Conservation (phyloP, 208 protist genomes). For the Acanthamoeba royreba region DNA sequence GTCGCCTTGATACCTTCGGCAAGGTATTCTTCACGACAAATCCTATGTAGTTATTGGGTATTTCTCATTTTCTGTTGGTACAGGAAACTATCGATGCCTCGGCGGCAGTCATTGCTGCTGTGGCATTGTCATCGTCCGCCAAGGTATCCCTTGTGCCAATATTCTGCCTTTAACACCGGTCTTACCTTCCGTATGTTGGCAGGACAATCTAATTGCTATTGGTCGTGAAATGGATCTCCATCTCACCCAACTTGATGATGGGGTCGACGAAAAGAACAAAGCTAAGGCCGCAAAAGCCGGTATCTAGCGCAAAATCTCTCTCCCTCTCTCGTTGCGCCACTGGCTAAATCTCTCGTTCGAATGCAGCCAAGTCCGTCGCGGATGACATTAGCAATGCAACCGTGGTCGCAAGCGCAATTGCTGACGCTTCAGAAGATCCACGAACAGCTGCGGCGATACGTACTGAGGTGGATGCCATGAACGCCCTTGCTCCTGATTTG, state of each 20-base stretch:
- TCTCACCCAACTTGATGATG: constrained; percentile 18
- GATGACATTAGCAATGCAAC: constrained; percentile 18
- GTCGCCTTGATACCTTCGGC: not conserved
- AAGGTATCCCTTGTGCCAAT: too few species aligned
- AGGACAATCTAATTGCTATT: not conserved
- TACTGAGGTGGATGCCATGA: not conserved
- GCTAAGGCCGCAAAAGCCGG: not conserved
- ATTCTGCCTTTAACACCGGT: too few species aligned
- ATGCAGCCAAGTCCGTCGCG: not conserved
- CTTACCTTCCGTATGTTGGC: too few species aligned
- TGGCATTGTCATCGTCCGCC: constrained; percentile 1
- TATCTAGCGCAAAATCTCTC: too few species aligned
- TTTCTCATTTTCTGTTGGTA: not conserved
- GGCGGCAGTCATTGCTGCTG: not conserved
- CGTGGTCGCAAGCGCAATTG: not conserved
- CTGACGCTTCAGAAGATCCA: not conserved
- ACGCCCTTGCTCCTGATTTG: not conserved
- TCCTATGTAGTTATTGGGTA: not conserved
- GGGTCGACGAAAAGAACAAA: constrained; percentile 25
- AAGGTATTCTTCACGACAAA: not conserved
- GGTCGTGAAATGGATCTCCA: not conserved
- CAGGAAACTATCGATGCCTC: not conserved
- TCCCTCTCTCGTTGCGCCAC: too few species aligned
- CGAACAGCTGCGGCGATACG: not conserved
- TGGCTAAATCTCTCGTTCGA: too few species aligned